phyloP scores from a whole-genome alignment of 176 grass and related monocot genomes.

The Saccharum officinarum region DNA sequence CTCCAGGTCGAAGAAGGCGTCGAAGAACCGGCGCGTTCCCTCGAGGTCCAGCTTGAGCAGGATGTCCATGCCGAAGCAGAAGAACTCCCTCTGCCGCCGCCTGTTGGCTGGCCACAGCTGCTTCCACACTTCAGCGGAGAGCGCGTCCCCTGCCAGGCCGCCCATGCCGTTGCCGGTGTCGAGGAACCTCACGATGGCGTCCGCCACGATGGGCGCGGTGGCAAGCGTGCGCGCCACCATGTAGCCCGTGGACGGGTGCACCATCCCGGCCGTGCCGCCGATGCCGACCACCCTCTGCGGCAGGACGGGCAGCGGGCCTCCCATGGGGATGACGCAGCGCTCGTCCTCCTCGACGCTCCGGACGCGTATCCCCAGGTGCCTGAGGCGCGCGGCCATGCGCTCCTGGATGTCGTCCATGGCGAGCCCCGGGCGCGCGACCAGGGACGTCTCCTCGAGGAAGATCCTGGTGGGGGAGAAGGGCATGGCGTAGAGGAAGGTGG shows the following conservation, averaged over 20 bases:
- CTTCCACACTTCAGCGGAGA: conserved; percentile 77
- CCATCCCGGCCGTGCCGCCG: conserved; percentile 95
- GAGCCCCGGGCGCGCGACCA: conserved; percentile 84
- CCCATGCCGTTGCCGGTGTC: conserved; percentile 24
- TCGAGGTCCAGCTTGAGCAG: conserved; percentile 94
- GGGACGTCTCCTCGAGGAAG: conserved; percentile 95
- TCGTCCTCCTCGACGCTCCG: conserved; percentile 92
- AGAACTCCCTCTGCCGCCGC: conserved; percentile 87
- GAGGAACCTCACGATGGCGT: conserved; percentile 77
- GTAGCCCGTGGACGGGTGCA: conserved; percentile 95
- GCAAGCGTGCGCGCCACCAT: conserved; percentile 97
- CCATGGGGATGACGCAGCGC: conserved; percentile 91
- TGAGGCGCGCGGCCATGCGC: conserved; percentile 81
- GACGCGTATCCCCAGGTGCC: conserved; percentile 79
- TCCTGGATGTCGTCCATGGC: conserved; percentile 96
- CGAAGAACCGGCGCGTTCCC: conserved; percentile 75
- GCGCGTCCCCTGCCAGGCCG: conserved; percentile 39
- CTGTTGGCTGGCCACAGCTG: conserved; percentile 81
- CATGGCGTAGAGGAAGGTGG: conserved; percentile 98
- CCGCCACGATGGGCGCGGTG: conserved; percentile 74
- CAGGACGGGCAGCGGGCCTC: conserved; percentile 77
- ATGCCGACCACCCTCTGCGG: conserved; percentile 95
- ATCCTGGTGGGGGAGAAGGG: conserved; percentile 85
- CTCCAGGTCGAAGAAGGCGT: conserved; percentile 94
- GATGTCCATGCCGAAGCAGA: conserved; percentile 99